phyloP scores from a whole-genome alignment of 2,329 filamentous ascomycete genomes.

The Colletotrichum sp. region DNA sequence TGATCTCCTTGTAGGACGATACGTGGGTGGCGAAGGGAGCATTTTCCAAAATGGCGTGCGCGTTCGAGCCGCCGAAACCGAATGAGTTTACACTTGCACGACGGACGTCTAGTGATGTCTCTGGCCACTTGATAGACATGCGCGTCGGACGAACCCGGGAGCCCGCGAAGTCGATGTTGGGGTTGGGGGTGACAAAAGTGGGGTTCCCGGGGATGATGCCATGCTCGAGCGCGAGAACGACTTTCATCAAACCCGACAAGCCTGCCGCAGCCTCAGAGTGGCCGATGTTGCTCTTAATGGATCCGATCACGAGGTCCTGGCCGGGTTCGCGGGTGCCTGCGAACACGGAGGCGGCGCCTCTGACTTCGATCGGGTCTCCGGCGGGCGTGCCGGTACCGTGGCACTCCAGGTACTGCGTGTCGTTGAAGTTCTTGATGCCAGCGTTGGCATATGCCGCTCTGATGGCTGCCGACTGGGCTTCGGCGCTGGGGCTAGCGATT shows the following conservation, averaged over 20 bases:
- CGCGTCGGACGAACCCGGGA: background rate
- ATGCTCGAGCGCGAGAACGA: slow-evolving; percentile 29
- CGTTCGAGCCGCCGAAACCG: slow-evolving; percentile 39
- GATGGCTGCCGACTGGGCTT: slow-evolving; percentile 34
- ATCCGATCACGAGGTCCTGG: slow-evolving; percentile 30
- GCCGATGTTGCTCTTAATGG: slow-evolving; percentile 37
- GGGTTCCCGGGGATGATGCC: slow-evolving; percentile 29
- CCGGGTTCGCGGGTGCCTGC: background rate
- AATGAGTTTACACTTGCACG: slow-evolving; percentile 37
- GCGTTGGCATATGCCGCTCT: slow-evolving; percentile 31
- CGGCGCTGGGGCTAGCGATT: slow-evolving; percentile 35
- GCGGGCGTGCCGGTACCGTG: slow-evolving; percentile 44
- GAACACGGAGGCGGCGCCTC: slow-evolving; percentile 30
- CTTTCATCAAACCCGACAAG: slow-evolving; percentile 32
- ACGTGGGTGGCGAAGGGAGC: background rate
- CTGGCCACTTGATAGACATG: background rate
- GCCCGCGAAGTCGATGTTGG: background rate
- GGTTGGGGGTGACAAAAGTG: slow-evolving; percentile 32
- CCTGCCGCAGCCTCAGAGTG: slow-evolving; percentile 34
- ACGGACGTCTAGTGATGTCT: background rate
- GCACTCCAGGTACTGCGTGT: slow-evolving; percentile 38
- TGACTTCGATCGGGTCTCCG: slow-evolving; percentile 41
- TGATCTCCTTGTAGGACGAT: background rate
- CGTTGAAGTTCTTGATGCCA: slow-evolving; percentile 22
- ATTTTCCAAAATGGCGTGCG: slow-evolving; percentile 28